Percentiles rank a stretch among this genome's conserved stretches.
Conservation (phyloP, 805 yeast species). For the Lipomyces spencermartinsiae region DNA sequence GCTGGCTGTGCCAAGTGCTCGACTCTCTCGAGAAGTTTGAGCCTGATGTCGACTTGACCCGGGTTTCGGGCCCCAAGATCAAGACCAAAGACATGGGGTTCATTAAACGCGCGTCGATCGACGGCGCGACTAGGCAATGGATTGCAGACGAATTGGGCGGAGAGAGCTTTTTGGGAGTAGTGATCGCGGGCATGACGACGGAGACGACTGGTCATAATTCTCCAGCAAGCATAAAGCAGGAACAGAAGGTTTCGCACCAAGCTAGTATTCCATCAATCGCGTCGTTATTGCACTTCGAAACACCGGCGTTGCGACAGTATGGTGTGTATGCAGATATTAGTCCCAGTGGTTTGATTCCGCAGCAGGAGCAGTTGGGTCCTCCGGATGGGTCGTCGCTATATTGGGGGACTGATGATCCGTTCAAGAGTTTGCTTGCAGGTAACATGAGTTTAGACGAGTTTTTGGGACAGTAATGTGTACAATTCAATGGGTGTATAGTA, state of each 20-base stretch:
- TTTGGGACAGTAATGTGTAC: constrained; percentile 15
- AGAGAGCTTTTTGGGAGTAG: constrained; percentile 39
- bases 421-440: constrained; percentile 33
- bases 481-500: neutral
- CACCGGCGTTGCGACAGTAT: neutral
- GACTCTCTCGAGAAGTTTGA: constrained; percentile 43
- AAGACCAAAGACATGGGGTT: constrained; percentile 39
- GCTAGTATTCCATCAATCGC: no score
- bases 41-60: constrained; percentile 42
- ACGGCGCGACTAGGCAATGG: constrained; percentile 39
- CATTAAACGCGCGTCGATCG: constrained; percentile 39
- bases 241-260: neutral
- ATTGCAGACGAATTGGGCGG: constrained; percentile 35
- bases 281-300: neutral
- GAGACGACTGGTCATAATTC: neutral
- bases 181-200: constrained; percentile 39
- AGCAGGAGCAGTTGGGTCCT: neutral
- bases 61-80: constrained; percentile 32
- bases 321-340: neutral
- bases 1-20: constrained; percentile 42
- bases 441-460: constrained; percentile 41
- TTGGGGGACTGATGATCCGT: constrained; percentile 18
- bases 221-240: neutral
- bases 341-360: neutral
- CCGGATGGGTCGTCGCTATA: neutral